Conservation (phyloP, 306 rosid species). For the Crotalaria pallida region DNA sequence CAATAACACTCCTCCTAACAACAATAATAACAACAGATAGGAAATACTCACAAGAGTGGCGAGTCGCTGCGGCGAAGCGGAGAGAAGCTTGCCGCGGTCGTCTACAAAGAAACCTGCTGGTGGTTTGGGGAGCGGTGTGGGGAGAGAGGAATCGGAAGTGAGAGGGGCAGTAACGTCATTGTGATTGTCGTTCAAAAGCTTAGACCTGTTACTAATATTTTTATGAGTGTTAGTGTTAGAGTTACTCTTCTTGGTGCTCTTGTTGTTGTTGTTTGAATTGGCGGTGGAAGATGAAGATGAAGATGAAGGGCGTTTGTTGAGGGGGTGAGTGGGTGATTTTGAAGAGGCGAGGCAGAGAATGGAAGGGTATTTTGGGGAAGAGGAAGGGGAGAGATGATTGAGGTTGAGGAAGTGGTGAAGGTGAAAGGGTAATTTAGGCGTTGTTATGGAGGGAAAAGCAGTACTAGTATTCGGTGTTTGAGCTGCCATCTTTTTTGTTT, state of each 20-base stretch:
- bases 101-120: slow-evolving; percentile 86
- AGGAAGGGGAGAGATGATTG: neutral
- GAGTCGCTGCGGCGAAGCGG: slow-evolving; percentile 52
- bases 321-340: slow-evolving; percentile 7
- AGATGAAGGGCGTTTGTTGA: neutral
- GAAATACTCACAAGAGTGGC: slow-evolving; percentile 52
- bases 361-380: neutral
- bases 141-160: slow-evolving; percentile 24
- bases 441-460: neutral
- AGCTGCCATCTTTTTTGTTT: neutral
- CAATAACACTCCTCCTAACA: neutral
- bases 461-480: neutral
- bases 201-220: too few species aligned
- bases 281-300: slow-evolving; percentile 1
- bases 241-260: neutral
- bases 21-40: too few species aligned
- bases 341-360: slow-evolving; percentile 14
- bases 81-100: slow-evolving; percentile 59
- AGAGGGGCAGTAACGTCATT: neutral
- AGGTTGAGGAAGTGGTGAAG: neutral
- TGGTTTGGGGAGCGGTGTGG: slow-evolving; percentile 63
- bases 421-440: neutral
- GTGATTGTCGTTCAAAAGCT: neutral
- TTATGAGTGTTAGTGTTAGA: neutral
- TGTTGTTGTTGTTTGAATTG: neutral